A percentile compares a stretch with the other conserved stretches of the same genome.
These are phyloP conservation scores for Aspergillus ochraceus DNA, from an alignment of 2,329 filamentous ascomycete species.

Conservation along the genomic window DNA sequence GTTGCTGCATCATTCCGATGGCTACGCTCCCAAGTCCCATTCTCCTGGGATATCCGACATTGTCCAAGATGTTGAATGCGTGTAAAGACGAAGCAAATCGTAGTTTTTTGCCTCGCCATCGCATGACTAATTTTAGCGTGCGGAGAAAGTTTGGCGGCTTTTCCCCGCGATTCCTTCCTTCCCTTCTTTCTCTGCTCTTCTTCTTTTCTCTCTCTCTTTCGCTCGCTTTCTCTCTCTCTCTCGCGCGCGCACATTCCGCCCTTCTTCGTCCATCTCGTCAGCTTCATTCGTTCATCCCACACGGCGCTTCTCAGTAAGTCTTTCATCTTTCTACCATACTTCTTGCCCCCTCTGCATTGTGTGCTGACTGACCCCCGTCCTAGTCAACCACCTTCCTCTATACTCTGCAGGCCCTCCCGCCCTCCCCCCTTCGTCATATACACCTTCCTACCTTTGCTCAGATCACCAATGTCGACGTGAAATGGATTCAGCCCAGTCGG, in stretches of 20 bases:
- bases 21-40: background rate
- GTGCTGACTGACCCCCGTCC: background rate
- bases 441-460: background rate
- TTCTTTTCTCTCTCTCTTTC: background rate
- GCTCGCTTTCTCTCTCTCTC: background rate
- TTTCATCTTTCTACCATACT: background rate
- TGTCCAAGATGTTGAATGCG: too few species aligned
- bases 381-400: background rate
- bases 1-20: background rate
- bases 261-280: background rate
- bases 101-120: background rate
- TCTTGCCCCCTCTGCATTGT: background rate
- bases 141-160: background rate
- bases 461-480: conserved; percentile 27
- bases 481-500: conserved; percentile 33
- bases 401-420: background rate
- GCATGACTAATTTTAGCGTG: background rate
- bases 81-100: too few species aligned
- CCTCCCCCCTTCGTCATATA: background rate
- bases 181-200: background rate
- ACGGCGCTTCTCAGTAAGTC: background rate
- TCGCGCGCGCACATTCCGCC: background rate
- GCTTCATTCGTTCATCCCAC: background rate
- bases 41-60: background rate
- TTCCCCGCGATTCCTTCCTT: conserved; percentile 4